Evolutionary conservation across 2,329 filamentous ascomycete genomes (phyloP), one percentile per base, ranked within the genome.

Genomic region (Pestalotiopsis sp.): DNA sequence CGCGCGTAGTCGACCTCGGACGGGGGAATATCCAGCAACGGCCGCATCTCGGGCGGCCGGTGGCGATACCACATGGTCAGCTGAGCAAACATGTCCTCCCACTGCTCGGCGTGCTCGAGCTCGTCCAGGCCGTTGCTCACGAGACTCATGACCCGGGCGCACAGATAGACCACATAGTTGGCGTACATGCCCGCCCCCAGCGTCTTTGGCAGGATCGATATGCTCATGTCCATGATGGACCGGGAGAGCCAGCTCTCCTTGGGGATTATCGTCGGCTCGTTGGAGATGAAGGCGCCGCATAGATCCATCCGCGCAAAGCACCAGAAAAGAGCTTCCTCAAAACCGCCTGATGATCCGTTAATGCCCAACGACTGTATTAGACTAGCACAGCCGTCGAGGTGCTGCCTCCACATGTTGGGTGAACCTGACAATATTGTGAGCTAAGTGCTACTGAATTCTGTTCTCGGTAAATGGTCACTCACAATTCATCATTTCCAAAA

Each of bases 231-330:
- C 6, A 80, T 71, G 6, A 71, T 74, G 4, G 72, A 68, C 17
- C 76, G 74, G 0, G 81, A 80, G 0, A 82, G 79, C 86, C 86
- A 87, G 67, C 81, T 81, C 1, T 78, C 77, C 9, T 84, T 79
- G 2, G 83, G 83, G 5, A 87, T 83, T 12, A 87, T 80, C 0
- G 86, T 87, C 67, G 81, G 80, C 70, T 85, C 82, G 39, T 84
- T 83, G 4, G 84, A 85, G 7, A 87, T 86, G 5, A 87, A 78
- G 0, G 84, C 84, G n/a, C 85, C 84, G 67, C 84, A 86, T 27
- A 87, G 82, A 71, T 87, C 84, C 85, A 87, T 87, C 7, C 85
- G 80, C 0, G 84, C 85, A 75, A 86, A 87, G 67, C 84, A 86
- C 85, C 85, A 87, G 69, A 87, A 87, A 0, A 87, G 75, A 1